These are phyloP conservation scores for Schwanniomyces vanrijiae DNA, from an alignment of 805 yeast species.

Conservation along the genomic window DNA sequence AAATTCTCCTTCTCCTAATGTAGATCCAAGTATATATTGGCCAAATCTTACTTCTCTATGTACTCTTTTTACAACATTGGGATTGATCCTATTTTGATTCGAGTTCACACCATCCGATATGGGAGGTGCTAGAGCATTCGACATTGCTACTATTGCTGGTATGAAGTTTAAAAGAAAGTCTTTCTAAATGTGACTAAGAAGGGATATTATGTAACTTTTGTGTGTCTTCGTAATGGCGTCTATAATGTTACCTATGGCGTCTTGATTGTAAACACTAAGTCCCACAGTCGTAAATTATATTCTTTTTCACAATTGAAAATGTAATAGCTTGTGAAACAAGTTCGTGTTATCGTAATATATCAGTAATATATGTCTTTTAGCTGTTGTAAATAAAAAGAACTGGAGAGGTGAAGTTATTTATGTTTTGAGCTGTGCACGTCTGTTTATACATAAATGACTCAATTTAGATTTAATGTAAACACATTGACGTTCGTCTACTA, in stretches of 20 bases:
- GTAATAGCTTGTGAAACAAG: not conserved
- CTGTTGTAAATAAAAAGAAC: not conserved
- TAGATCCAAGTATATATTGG: slow-evolving; percentile 84
- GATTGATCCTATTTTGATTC: slow-evolving; percentile 3
- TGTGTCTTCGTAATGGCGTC: not conserved
- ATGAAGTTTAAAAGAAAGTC: not conserved
- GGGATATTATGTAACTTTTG: not conserved
- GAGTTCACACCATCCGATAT: not conserved
- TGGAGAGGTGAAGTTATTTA: slow-evolving; percentile 1
- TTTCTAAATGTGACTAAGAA: not conserved
- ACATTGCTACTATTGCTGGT: not conserved
- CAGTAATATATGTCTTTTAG: not conserved
- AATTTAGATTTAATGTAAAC: not conserved
- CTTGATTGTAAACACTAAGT: not conserved
- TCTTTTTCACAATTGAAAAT: not conserved
- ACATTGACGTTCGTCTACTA: not conserved
- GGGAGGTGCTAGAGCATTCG: not conserved
- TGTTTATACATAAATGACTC: not conserved
- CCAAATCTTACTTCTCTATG: slow-evolving; percentile 79
- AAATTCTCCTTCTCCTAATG: slow-evolving; percentile 97
- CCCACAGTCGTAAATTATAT: not conserved
- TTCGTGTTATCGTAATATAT: not conserved
- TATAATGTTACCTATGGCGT: not conserved
- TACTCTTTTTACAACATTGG: slow-evolving; percentile 12
- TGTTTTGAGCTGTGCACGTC: not conserved